Evolutionary conservation across 495 filamentous ascomycete genomes (phyloP), one percentile per base, ranked within the genome.

Genomic region (Hypoxylon rickii): DNA sequence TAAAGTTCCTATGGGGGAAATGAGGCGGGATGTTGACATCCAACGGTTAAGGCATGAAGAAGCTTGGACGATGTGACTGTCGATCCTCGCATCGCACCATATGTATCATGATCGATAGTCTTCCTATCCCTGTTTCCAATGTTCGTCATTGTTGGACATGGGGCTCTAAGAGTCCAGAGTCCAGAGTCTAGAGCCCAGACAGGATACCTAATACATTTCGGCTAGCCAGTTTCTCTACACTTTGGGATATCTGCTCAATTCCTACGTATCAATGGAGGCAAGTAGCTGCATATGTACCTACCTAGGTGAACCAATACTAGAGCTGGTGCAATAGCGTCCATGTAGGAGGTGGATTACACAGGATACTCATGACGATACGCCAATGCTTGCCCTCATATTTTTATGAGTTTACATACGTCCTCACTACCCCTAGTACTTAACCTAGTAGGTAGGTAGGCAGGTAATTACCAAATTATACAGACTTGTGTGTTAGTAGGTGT

Each of bases 11-110:
- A 47, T 63, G 59, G 53, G 44, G 59, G 59, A 63, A 63, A 63
- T 63, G 59, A 63, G 49, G 59, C 58, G 59, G 48, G 15, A 63
- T 49, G 58, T 62, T 53, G 39, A 51, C 44, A 54, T 63, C 59
- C 43, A 57, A 38, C 47, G 37, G 34, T 24, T 58, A 58, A 63
- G 59, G 59, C 59, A 63, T 63, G 54, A 43, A 63, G 24, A 58
- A 63, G 59, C 59, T 63, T 44, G 44, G 59, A 63, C 59, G 59
- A 63, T 63, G 59, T 63, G 59, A 63, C 53, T 58, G 59, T 63
- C 59, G 59, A 63, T 63, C 59, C 53, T 63, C 59, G 53, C 59
- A 58, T 63, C 53, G 59, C 53, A 55, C 54, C 59, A 53, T 53
- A 63, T 51, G 59, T 63, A 63, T 57, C 59, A 58, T 63, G 53